Evolutionary conservation across 2,329 filamentous ascomycete genomes (phyloP), one percentile per base, ranked within the genome.

Genomic region (Colletotrichum filicis): DNA sequence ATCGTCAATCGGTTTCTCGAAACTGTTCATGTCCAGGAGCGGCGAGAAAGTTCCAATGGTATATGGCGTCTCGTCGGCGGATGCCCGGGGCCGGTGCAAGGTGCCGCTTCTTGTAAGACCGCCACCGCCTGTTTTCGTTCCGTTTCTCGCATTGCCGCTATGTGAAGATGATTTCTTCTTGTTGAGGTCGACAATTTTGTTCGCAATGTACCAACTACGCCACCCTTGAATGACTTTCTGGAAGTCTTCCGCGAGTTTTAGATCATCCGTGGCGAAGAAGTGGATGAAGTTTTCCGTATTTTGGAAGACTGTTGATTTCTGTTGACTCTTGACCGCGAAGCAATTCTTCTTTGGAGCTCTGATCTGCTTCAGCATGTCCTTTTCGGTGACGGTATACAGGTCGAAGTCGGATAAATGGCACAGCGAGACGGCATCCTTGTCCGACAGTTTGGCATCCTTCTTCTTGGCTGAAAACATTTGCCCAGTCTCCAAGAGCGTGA

Each of bases 391-490:
- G 1, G 88, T 90, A 83, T 98, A 98, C 61, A 98, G 93, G 79
- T 98, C 96, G 81, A 96, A 98, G 82, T 98, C 95, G 2, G 94
- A 95, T 60, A 98, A 82, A 82, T 97, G 95, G 80, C 94, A 98
- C 42, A 98, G 86, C 74, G 90, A 92, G 14, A 87, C 83, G 37
- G 88, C 85, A 65, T 95, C 93, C 80, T 95, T 94, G 60, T 92
- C 90, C 1, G 85, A 83, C 4, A 86, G 80, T 70, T 87, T 88
- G 14, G 91, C 86, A n/a, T 88, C 85, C 1, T 85, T 79, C 76
- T 93, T 95, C 83, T 97, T 98, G 53, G 93, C 89, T 30, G 92
- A 86, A 58, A 87, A 83, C 32, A 92, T 84, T 80, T 98, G 95
- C 0, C 95, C 95, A 68, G 93, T 93, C 9, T 87, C 86, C 5